Base-by-base conservation (phyloP, 2,329 filamentous ascomycete genomes). In the Leptoxyphium fumago region DNA sequence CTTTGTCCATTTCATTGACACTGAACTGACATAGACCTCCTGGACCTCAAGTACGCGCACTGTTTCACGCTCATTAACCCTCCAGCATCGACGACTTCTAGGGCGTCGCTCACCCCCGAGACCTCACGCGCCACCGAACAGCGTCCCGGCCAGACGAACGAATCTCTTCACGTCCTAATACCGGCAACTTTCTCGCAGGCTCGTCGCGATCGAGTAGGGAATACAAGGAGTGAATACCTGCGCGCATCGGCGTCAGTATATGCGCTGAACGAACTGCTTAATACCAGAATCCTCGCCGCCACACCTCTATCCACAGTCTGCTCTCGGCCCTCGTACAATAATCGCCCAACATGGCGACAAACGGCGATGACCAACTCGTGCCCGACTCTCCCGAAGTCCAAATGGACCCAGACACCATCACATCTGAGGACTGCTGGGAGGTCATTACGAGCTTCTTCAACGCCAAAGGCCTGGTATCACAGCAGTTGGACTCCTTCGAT, bases 361-460 rank as follows among this genome's bases (percentile, higher is more conserved):
- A 40, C 4, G 38, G 38, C 11, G 21, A 40, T 28, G 38, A 28
- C 18, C 13, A 17, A 8, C 13, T 40, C 14, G 38, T 11, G 5
- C 11, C 18, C 11, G 48, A 48, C 26, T 42, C 39, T 38, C 48
- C 46, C 28, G 51, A 51, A 26, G 46, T 42, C 29, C 29, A 30
- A 32, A 53, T 55, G 6, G 45, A 49, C n/a, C 49, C 49, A 13
- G 53, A 56, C 28, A 48, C 50, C 54, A 94, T 96, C 68, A 94
- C 88, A 21, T 85, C 88, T 48, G 91, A 96, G 70, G 93, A 98
- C 67, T 95, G 87, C 71, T 98, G 93, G 91, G 84, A 83, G 52
- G 89, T 96, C 59, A 96, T 98, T 62, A 87, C 84, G 45, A 84
- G 91, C 9, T 96, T 95, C 71, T 98, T 98, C 68, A 86, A 95